These are phyloP conservation scores for Oryza longistaminata DNA, from an alignment of 176 grass and related monocot genomes.

Conservation along the genomic window DNA sequence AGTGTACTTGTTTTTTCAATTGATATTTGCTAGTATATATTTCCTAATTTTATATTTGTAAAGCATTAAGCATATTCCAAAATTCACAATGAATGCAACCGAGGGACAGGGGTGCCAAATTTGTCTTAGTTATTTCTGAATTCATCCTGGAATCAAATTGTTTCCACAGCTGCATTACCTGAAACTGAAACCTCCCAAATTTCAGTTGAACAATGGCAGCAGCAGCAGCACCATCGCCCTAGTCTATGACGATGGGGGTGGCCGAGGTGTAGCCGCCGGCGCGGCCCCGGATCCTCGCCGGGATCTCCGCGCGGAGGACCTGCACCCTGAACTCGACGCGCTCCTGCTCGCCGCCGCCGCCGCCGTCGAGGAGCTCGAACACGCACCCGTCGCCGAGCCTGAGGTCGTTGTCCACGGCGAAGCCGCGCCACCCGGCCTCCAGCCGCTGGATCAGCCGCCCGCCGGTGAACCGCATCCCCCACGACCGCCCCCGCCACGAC, in stretches of 20 bases:
- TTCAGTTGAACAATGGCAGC: neutral
- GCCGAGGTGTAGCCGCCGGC: slow-evolving; percentile 41
- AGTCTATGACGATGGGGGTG: slow-evolving; percentile 58
- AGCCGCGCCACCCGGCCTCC: slow-evolving; percentile 37
- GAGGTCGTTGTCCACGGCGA: slow-evolving; percentile 43
- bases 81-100: no score
- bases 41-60: no score
- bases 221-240: neutral
- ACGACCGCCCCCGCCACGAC: slow-evolving; percentile 14
- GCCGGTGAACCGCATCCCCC: slow-evolving; percentile 48
- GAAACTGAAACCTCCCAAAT: neutral
- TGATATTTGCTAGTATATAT: no score
- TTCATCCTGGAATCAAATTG: neutral
- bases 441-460: slow-evolving; percentile 25
- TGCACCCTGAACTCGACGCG: slow-evolving; percentile 49
- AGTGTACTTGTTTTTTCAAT: no score
- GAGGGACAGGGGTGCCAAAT: no score
- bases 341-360: neutral
- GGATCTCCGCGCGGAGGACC: slow-evolving; percentile 44
- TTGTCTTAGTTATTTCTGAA: no score
- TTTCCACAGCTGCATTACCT: neutral
- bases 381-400: slow-evolving; percentile 47
- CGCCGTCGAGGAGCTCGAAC: slow-evolving; percentile 47
- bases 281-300: neutral
- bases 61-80: no score